These are phyloP conservation scores for Rhizopogon roseolus DNA, from an alignment of 768 basidiomycete species.

Conservation along the genomic window DNA sequence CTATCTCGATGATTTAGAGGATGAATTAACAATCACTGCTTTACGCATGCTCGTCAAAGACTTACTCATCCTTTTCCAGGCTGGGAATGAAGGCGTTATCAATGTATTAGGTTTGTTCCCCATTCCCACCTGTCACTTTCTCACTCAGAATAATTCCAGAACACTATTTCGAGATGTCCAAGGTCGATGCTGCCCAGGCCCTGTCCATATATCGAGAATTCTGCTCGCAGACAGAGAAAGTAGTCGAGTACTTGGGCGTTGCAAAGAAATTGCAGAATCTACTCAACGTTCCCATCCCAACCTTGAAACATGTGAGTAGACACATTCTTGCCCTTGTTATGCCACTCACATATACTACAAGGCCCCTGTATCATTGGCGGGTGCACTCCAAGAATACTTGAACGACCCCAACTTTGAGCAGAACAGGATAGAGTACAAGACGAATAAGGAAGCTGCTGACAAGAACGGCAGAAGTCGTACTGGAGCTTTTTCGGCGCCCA, in stretches of 20 bases:
- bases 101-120: slow-evolving; percentile 62
- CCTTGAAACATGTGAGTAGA: slow-evolving; percentile 75
- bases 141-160: slow-evolving; percentile 41
- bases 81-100: slow-evolving; percentile 91
- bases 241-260: slow-evolving; percentile 88
- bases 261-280: slow-evolving; percentile 92
- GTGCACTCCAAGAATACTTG: slow-evolving; percentile 91
- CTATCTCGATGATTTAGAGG: slow-evolving; percentile 89
- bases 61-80: slow-evolving; percentile 90
- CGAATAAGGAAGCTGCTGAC: slow-evolving; percentile 68
- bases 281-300: slow-evolving; percentile 90
- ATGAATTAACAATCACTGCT: slow-evolving; percentile 85
- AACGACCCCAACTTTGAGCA: slow-evolving; percentile 96
- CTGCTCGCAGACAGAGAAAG: slow-evolving; percentile 87
- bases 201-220: slow-evolving; percentile 89
- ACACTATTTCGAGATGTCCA: slow-evolving; percentile 98
- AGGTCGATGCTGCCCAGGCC: slow-evolving; percentile 82
- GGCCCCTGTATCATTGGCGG: slow-evolving; percentile 94
- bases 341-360: slow-evolving; percentile 23
- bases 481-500: slow-evolving; percentile 4
- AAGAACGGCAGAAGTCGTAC: slow-evolving; percentile 14
- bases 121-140: slow-evolving; percentile 18
- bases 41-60: slow-evolving; percentile 95
- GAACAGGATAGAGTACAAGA: slow-evolving; percentile 88
- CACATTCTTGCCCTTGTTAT: background rate